Conservation (phyloP, 495 filamentous ascomycete species). For the Aspergillus diversus region DNA sequence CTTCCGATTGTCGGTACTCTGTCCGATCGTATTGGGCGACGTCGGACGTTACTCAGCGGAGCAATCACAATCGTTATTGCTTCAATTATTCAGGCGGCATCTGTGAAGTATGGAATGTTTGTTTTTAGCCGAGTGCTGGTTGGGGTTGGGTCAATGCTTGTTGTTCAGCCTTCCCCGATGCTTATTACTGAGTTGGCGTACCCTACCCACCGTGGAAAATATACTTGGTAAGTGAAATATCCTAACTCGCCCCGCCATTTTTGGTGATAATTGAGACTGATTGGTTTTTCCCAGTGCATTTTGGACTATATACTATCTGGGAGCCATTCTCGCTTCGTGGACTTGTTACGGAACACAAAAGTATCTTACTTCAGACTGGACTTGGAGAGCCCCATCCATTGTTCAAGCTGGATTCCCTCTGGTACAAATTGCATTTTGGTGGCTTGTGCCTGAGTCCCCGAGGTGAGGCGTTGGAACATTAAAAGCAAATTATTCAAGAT, state of each 20-base stretch:
- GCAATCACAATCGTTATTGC: no score
- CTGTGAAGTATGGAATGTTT: no score
- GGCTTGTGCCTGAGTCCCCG: slow-evolving; percentile 50
- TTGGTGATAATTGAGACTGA: no score
- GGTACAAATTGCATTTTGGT: slow-evolving; percentile 46
- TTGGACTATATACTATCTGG: slow-evolving; percentile 61
- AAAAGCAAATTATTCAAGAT: no score
- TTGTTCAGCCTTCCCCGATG: slow-evolving; percentile 46
- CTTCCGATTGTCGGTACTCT: no score
- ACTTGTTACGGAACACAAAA: slow-evolving; percentile 32
- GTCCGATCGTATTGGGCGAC: no score
- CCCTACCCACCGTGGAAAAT: slow-evolving; percentile 63
- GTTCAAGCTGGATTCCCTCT: slow-evolving; percentile 46
- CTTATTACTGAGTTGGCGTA: slow-evolving; percentile 65
- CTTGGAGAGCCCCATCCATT: slow-evolving; percentile 50
- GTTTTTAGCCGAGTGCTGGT: no score
- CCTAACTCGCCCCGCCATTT: no score
- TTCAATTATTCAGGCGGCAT: no score
- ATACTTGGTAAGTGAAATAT: slow-evolving; percentile 39
- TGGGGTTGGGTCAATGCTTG: no score
- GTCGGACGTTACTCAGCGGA: no score
- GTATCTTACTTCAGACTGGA: slow-evolving; percentile 41
- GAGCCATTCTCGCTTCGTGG: slow-evolving; percentile 52
- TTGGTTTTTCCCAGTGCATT: slow-evolving; percentile 26
- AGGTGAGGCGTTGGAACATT: no score